Percentiles rank a stretch among this genome's conserved stretches.
Evolutionary conservation across 129 eudicot species (phyloP).

Genomic region (Chrysanthemum lavandulifolium): DNA sequence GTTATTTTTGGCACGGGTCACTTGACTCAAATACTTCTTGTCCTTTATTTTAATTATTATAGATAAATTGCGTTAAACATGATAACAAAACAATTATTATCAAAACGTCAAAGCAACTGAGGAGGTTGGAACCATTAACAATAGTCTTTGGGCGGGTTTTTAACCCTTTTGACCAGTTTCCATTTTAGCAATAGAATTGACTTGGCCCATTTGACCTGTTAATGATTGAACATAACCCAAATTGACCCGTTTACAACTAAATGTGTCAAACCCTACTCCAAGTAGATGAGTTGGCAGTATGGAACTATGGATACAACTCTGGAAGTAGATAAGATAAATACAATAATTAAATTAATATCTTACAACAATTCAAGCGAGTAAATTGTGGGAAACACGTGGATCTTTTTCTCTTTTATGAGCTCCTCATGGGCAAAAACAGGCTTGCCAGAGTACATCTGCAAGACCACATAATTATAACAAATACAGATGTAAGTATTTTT

Average conservation of each 20-base stretch:
- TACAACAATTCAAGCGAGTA: conserved; percentile 68
- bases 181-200: neutral
- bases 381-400: conserved; percentile 60
- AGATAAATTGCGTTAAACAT: neutral
- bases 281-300: neutral
- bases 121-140: too few species aligned
- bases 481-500: neutral
- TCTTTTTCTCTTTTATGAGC: conserved; percentile 66
- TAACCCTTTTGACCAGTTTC: neutral
- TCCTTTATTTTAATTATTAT: neutral
- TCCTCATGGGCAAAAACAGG: conserved; percentile 65
- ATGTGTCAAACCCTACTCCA: neutral
- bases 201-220: neutral
- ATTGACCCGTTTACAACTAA: neutral
- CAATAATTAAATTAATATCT: conserved; percentile 28
- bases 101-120: too few species aligned
- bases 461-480: neutral
- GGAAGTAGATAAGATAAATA: neutral
- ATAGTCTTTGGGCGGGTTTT: neutral
- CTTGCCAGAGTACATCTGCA: conserved; percentile 78
- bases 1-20: neutral
- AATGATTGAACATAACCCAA: neutral
- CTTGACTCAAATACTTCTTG: neutral
- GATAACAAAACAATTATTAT: too few species aligned
- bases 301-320: conserved; percentile 5